Conservation (phyloP, 352 stramenopile species). For the Globisporangium heterothallicum region DNA sequence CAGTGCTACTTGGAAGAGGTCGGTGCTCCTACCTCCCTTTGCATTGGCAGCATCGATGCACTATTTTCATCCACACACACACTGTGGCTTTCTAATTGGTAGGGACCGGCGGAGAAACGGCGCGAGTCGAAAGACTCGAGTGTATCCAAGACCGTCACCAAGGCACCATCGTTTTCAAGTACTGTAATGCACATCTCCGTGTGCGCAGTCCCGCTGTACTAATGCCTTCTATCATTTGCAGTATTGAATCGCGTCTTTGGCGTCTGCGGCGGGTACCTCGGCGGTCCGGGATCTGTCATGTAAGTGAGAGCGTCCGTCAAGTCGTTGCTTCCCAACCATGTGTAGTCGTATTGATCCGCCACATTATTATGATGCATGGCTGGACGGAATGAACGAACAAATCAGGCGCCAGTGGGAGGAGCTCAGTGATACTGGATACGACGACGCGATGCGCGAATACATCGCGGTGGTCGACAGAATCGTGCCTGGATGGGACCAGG, state of each 20-base stretch:
- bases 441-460: conserved; percentile 55
- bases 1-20: conserved; percentile 75
- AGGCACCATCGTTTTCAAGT: conserved; percentile 5
- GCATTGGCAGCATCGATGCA: not conserved
- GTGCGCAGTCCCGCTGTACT: too few relatives aligned
- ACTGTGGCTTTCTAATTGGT: not conserved
- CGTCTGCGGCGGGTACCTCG: conserved; percentile 44
- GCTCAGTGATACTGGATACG: conserved; percentile 32
- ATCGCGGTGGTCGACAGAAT: conserved; percentile 51
- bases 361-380: too few relatives aligned
- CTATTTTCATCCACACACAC: not conserved
- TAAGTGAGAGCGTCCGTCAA: conserved; percentile 22
- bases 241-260: conserved; percentile 29
- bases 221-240: not conserved
- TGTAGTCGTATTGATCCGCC: not conserved
- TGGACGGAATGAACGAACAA: too few relatives aligned
- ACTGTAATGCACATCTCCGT: not conserved
- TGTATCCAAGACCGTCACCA: conserved; percentile 15
- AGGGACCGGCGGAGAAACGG: conserved; percentile 49
- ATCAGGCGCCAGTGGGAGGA: conserved; percentile 59
- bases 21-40: too few relatives aligned
- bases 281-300: conserved; percentile 54
- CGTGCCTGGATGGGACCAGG: conserved; percentile 56
- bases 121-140: conserved; percentile 39
- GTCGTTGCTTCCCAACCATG: not conserved